Conservation (phyloP, 176 grass and related monocot species). For the Areca catechu region DNA sequence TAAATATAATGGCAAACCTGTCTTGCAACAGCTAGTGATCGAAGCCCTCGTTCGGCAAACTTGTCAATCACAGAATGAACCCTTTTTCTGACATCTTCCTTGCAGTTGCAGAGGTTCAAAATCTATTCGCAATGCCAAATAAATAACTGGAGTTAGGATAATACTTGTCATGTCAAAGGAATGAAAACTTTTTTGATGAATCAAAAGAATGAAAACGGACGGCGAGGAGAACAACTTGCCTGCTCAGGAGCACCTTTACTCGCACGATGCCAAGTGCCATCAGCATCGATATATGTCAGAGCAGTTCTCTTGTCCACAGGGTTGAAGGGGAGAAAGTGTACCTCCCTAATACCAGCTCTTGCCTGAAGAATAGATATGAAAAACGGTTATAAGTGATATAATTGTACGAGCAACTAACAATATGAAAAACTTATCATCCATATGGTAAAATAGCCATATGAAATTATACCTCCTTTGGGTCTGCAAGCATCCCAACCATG, state of each 20-base stretch:
- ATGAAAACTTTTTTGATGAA: background rate
- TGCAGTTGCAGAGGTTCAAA: conserved; percentile 51
- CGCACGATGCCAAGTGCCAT: conserved; percentile 57
- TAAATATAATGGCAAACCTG: conserved; percentile 26
- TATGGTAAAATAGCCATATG: no score
- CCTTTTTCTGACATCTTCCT: conserved; percentile 31
- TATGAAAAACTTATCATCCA: no score
- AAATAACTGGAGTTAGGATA: background rate
- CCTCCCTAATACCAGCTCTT: conserved; percentile 57
- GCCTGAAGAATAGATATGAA: conserved; percentile 27
- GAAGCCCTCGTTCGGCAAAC: conserved; percentile 79
- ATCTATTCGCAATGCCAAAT: conserved; percentile 29
- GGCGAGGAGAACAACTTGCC: conserved; percentile 4
- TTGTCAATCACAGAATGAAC: conserved; percentile 66
- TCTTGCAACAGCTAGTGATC: conserved; percentile 66
- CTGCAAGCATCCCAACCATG: conserved; percentile 78
- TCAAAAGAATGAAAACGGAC: background rate
- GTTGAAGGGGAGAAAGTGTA: conserved; percentile 94
- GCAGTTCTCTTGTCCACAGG: conserved; percentile 97
- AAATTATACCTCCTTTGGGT: conserved; percentile 52
- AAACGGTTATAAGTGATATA: background rate
- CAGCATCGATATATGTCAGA: conserved; percentile 49
- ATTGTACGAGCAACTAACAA: no score
- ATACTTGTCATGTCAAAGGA: background rate
- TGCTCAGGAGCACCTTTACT: conserved; percentile 98